A percentile compares a stretch with the other conserved stretches of the same genome.
These are phyloP conservation scores for Selenicereus undatus DNA, from an alignment of 148 eudicot genomes.

Conservation along the genomic window DNA sequence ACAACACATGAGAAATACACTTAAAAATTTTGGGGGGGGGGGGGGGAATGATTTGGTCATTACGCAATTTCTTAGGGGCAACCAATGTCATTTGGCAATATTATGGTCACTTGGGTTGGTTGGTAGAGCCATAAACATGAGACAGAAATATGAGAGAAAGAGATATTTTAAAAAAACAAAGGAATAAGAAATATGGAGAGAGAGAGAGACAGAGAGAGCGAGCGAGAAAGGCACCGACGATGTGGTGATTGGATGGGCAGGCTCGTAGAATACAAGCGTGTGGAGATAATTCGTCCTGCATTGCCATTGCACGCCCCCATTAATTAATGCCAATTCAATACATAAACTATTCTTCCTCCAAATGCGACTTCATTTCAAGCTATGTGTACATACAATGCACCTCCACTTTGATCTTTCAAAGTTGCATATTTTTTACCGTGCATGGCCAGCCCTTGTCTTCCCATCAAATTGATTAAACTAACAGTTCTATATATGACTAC, in stretches of 20 bases:
- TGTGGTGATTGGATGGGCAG: conserved; percentile 12
- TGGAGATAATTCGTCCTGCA: conserved; percentile 9
- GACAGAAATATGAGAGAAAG: not conserved
- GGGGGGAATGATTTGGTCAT: not conserved
- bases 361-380: not conserved
- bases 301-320: not conserved
- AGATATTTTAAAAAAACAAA: not conserved
- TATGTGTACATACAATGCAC: too few species aligned
- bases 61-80: not conserved
- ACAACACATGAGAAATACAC: too few species aligned
- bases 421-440: too few species aligned
- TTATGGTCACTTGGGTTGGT: not conserved
- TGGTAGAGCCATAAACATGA: conserved; percentile 9
- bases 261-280: not conserved
- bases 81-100: not conserved
- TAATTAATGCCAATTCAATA: too few species aligned
- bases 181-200: not conserved
- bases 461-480: too few species aligned
- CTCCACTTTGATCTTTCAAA: too few species aligned
- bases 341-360: not conserved
- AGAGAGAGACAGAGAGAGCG: not conserved
- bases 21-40: not conserved
- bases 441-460: too few species aligned
- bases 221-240: conserved; percentile 11
- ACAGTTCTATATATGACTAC: too few species aligned